phyloP scores from a whole-genome alignment of 2,329 filamentous ascomycete genomes.

The Apiospora marii region DNA sequence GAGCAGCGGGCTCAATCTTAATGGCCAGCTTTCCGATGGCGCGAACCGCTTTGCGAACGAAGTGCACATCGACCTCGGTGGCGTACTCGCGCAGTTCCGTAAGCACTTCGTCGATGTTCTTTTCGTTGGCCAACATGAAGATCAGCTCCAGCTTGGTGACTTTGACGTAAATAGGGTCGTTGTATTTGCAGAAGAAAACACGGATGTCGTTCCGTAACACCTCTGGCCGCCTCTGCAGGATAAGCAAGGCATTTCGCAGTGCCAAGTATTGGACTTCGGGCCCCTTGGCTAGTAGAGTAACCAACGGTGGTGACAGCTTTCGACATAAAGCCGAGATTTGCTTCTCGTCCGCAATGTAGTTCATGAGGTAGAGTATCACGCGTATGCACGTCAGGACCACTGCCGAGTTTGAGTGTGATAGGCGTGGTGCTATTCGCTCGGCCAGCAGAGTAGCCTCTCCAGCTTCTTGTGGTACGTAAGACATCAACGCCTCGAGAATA shows the following conservation, averaged over 20 bases:
- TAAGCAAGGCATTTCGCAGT: slow-evolving; percentile 89
- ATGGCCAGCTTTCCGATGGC: slow-evolving; percentile 98
- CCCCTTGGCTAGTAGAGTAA: slow-evolving; percentile 93
- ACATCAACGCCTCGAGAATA: slow-evolving; percentile 96
- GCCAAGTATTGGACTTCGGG: slow-evolving; percentile 99
- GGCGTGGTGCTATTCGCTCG: slow-evolving; percentile 91
- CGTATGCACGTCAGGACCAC: slow-evolving; percentile 96
- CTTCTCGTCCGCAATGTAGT: slow-evolving; percentile 94
- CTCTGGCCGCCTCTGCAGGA: slow-evolving; percentile 90
- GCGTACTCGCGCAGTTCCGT: slow-evolving; percentile 96
- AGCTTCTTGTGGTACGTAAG: slow-evolving; percentile 92
- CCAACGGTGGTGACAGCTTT: slow-evolving; percentile 92
- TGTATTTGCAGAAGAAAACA: slow-evolving; percentile 99
- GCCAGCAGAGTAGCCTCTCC: slow-evolving; percentile 88
- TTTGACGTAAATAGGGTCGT: slow-evolving; percentile 99
- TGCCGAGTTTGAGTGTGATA: slow-evolving; percentile 96
- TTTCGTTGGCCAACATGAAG: slow-evolving; percentile 96
- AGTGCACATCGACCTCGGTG: slow-evolving; percentile 98
- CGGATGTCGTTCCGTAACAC: slow-evolving; percentile 95
- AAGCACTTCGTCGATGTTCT: slow-evolving; percentile 93
- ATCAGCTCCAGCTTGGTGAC: slow-evolving; percentile 98
- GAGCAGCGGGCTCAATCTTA: slow-evolving; percentile 95
- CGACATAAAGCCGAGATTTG: slow-evolving; percentile 86
- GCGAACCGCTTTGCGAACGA: slow-evolving; percentile 95
- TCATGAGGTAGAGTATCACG: slow-evolving; percentile 97